Base-by-base conservation (phyloP, 768 basidiomycete genomes). In the Kwoniella dendrophila region DNA sequence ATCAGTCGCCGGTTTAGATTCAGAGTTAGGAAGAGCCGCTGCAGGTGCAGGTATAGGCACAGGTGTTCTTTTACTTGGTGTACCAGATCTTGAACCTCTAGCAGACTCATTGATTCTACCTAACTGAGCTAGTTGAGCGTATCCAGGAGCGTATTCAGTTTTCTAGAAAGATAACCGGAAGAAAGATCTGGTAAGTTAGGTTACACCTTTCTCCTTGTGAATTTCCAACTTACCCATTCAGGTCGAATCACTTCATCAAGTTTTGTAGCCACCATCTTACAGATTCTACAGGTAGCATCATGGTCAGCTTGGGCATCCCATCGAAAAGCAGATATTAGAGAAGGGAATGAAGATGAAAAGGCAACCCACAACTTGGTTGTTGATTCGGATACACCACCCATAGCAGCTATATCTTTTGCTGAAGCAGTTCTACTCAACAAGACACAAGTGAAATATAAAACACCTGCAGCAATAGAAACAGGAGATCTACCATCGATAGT, bases 401-500 rank as follows among this genome's bases (percentile, higher is more conserved):
- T 91, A 16, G 83, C 82, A 65, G 89, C 89, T 73, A 99, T 93
- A 73, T 97, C 92, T 80, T 87, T 86, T 49, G 88, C 84, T 24
- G 86, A 84, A 80, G 90, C 91, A 27, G 81, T 72, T 71, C 86
- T 85, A 55, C 88, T 90, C 71, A 94, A 83, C 43, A 97, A 75
- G 67, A 88, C 84, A 73, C 90, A 90, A 30, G 90, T 90, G 80
- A 98, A 97, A 81, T 89, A 92, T 62, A 99, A 92, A 20, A 92
- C 90, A 40, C 91, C 92, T 41, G 92, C 91, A n/a, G 95, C 96
- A 68, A 99, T 93, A n/a, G 96, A 96, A 53, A 97, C 90, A 0
- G 95, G 95, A 71, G 88, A 91, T 64, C 96, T 84, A 26, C 96
- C 96, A 74, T 93, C 92, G 33, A 93, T 92, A 2, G 54, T 56